Evolutionary conservation across 306 rosid species (phyloP).

Genomic region (Rosa persica): DNA sequence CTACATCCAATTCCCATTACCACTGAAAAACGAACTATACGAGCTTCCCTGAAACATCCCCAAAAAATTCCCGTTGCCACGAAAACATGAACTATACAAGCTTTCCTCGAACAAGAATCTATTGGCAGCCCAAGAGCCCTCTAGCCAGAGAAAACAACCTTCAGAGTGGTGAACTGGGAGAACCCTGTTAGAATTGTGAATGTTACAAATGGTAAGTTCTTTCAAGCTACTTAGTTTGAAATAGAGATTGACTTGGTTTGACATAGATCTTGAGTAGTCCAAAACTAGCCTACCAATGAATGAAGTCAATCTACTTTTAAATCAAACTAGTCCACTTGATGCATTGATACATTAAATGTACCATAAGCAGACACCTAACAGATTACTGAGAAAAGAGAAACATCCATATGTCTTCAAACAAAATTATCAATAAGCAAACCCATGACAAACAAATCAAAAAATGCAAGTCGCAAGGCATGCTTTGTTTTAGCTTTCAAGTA

Average conservation of each 20-base stretch:
- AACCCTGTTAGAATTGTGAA: too few species aligned
- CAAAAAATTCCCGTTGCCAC: too few species aligned
- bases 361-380: not conserved
- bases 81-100: too few species aligned
- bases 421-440: not conserved
- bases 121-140: not conserved
- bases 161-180: not conserved
- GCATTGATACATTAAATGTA: too few species aligned
- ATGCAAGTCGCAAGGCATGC: not conserved
- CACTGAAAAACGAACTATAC: not conserved
- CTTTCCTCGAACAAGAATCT: not conserved
- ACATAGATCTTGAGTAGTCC: too few species aligned
- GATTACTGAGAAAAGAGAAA: not conserved
- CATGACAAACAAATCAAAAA: not conserved
- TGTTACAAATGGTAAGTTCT: too few species aligned
- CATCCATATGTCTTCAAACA: not conserved
- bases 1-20: not conserved
- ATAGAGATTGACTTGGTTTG: too few species aligned
- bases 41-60: not conserved
- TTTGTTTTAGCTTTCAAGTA: not conserved
- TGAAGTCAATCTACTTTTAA: too few species aligned
- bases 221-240: too few species aligned
- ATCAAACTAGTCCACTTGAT: not conserved
- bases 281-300: too few species aligned
- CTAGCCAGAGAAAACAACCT: not conserved